phyloP scores from a whole-genome alignment of 2,329 filamentous ascomycete genomes.

The Claviceps digitariae region DNA sequence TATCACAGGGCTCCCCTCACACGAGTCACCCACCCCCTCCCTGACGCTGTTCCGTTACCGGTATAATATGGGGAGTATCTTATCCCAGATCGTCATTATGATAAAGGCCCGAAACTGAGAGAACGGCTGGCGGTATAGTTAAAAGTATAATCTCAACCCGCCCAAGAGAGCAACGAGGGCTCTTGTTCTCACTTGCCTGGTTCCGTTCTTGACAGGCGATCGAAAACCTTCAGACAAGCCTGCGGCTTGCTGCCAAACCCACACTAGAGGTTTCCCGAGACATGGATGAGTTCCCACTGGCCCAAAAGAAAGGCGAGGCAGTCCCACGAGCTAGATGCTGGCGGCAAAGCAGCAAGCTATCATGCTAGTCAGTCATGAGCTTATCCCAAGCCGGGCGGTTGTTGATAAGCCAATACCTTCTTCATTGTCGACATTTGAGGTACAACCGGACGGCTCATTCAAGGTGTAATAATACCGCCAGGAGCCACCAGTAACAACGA shows the following conservation, averaged over 20 bases:
- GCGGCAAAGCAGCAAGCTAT: slow-evolving; percentile 4
- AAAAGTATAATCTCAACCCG: slow-evolving; percentile 2
- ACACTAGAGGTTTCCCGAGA: slow-evolving; percentile 13
- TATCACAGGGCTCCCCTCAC: background rate
- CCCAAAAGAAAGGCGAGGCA: slow-evolving; percentile 1
- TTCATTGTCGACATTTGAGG: slow-evolving; percentile 6
- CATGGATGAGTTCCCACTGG: slow-evolving; percentile 13
- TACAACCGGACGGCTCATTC: background rate
- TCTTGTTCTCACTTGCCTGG: background rate
- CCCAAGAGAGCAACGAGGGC: background rate
- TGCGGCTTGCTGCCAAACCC: slow-evolving; percentile 6
- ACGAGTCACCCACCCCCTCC: background rate
- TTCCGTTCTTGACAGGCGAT: slow-evolving; percentile 6
- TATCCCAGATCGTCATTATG: background rate
- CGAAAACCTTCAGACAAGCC: slow-evolving; percentile 6
- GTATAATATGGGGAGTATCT: background rate
- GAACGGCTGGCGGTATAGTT: background rate
- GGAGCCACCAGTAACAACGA: background rate
- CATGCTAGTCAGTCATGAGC: slow-evolving; percentile 6
- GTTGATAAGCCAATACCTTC: slow-evolving; percentile 2
- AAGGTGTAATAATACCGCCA: slow-evolving; percentile 5
- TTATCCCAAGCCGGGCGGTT: slow-evolving; percentile 9
- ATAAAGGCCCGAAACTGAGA: background rate
- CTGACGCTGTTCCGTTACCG: slow-evolving; percentile 3
- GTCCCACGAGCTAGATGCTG: slow-evolving; percentile 6